phyloP scores from a whole-genome alignment of 106 monocot species.

The Acanthochlamys bracteata region DNA sequence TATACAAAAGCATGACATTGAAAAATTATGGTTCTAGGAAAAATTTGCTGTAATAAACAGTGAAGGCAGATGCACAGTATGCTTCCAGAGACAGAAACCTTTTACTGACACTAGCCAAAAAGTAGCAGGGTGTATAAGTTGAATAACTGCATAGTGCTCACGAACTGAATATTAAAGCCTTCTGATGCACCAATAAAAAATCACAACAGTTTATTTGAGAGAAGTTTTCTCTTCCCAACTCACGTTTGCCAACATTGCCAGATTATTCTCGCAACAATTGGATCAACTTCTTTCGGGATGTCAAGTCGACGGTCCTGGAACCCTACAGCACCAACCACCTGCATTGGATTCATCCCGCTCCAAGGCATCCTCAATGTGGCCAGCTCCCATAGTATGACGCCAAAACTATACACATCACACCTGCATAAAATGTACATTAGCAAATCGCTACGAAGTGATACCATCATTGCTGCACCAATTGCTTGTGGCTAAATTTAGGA shows the following conservation, averaged over 20 bases:
- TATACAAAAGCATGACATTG: neutral
- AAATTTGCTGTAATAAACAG: neutral
- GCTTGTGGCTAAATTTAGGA: no score
- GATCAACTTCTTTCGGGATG: constrained; percentile 92
- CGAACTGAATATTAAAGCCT: neutral
- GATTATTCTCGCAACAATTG: constrained; percentile 70
- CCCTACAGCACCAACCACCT: constrained; percentile 96
- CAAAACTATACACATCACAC: constrained; percentile 99
- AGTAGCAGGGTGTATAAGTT: neutral
- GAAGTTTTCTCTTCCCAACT: constrained; percentile 8
- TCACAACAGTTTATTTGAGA: neutral
- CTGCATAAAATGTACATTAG: constrained; percentile 27
- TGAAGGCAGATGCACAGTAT: no score
- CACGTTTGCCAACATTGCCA: constrained; percentile 95
- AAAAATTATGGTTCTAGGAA: neutral
- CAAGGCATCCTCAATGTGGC: constrained; percentile 93
- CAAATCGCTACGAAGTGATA: neutral
- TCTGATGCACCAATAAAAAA: neutral
- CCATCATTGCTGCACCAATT: no score
- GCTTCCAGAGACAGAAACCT: neutral
- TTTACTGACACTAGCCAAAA: neutral
- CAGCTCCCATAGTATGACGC: constrained; percentile 96
- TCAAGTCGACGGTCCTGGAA: constrained; percentile 91
- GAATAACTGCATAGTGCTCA: neutral
- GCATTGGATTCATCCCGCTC: constrained; percentile 99